phyloP scores from a whole-genome alignment of 495 filamentous ascomycete species.

The Pseudevernia furfuracea region DNA sequence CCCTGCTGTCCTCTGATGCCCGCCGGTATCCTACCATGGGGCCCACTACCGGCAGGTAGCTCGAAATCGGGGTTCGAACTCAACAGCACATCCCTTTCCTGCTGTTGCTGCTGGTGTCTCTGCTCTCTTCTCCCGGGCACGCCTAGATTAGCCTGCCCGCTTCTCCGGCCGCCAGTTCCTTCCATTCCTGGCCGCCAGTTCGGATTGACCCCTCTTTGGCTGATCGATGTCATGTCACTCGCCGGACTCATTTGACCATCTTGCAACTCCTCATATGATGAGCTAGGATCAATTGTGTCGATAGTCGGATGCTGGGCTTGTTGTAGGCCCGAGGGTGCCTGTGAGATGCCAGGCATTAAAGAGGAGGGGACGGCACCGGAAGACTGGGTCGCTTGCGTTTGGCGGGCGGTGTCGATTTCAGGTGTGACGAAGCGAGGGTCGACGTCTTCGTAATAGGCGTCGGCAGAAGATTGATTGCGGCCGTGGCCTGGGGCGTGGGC shows the following conservation, averaged over 20 bases:
- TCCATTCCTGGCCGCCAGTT: constrained; percentile 52
- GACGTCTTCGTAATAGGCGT: constrained; percentile 85
- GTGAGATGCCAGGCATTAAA: constrained; percentile 31
- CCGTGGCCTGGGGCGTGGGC: constrained; percentile 33
- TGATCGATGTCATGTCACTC: constrained; percentile 81
- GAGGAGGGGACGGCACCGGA: constrained; percentile 28
- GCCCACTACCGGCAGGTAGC: constrained; percentile 28
- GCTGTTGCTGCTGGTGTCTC: constrained; percentile 38
- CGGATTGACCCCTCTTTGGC: constrained; percentile 78
- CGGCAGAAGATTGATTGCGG: constrained; percentile 36
- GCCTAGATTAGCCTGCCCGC: constrained; percentile 19
- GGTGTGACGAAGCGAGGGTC: constrained; percentile 71
- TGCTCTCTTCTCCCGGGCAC: constrained; percentile 22
- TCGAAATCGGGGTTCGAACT: constrained; percentile 71
- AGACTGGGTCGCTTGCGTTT: constrained; percentile 19
- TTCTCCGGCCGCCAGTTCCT: constrained; percentile 7
- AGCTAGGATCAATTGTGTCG: constrained; percentile 23
- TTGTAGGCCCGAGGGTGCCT: constrained; percentile 27
- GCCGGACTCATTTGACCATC: constrained; percentile 65
- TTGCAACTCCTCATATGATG: constrained; percentile 49
- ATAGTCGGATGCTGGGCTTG: constrained; percentile 31
- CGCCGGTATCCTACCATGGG: constrained; percentile 8
- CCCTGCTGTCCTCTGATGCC: constrained; percentile 16
- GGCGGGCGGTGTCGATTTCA: constrained; percentile 18
- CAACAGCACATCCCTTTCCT: constrained; percentile 51